Conservation (phyloP, 208 protist species). For the Porcisia deanei region DNA sequence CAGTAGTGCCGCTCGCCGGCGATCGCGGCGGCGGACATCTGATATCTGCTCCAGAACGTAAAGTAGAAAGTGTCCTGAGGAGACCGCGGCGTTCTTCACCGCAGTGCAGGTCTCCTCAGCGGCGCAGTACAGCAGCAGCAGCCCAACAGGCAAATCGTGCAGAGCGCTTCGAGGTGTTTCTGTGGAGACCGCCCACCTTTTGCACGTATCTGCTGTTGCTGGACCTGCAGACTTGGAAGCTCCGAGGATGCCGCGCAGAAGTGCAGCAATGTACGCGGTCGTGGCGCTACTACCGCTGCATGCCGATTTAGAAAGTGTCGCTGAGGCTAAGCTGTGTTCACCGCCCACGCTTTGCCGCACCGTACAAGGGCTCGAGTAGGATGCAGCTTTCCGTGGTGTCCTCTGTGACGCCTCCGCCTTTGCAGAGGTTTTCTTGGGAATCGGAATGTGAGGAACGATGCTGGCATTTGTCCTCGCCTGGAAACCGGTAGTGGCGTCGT, state of each 20-base stretch:
- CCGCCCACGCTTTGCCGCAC: background rate
- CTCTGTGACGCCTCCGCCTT: background rate
- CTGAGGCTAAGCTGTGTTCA: background rate
- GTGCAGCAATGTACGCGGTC: slow-evolving; percentile 2
- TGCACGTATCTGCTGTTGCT: background rate
- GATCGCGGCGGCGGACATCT: slow-evolving; percentile 17
- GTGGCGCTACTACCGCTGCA: slow-evolving; percentile 2
- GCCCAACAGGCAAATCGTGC: slow-evolving; percentile 43
- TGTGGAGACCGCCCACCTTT: background rate
- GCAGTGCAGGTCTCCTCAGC: slow-evolving; percentile 29
- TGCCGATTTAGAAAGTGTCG: background rate
- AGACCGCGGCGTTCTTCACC: background rate
- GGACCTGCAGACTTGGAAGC: background rate
- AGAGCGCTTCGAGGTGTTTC: background rate
- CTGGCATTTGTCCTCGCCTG: background rate
- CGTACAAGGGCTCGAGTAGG: background rate
- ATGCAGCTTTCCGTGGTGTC: too few relatives aligned
- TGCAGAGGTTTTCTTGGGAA: background rate
- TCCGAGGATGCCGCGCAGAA: slow-evolving; percentile 10
- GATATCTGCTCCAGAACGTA: slow-evolving; percentile 36
- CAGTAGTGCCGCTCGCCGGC: slow-evolving; percentile 19
- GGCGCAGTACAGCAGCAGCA: slow-evolving; percentile 51
- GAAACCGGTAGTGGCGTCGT: background rate
- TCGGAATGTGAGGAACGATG: background rate
- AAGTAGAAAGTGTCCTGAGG: slow-evolving; percentile 23